Evolutionary conservation across 2,329 filamentous ascomycete genomes (phyloP).

Genomic region (Colletotrichum graminicola): DNA sequence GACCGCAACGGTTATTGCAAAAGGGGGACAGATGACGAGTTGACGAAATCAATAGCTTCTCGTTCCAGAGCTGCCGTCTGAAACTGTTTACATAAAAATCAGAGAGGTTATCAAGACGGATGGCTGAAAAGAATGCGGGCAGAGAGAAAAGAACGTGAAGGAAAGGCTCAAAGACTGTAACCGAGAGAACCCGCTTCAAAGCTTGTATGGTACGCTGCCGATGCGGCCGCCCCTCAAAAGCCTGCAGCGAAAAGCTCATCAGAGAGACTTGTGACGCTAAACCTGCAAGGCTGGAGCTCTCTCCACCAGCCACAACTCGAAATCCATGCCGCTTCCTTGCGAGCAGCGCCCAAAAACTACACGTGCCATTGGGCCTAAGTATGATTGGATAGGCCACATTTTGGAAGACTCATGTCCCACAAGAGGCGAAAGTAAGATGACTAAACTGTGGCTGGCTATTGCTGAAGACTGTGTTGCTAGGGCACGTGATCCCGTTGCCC

Average conservation of each 20-base stretch:
- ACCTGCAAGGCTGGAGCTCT: slow-evolving; percentile 27
- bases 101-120: background rate
- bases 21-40: background rate
- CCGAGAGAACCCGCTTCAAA: slow-evolving; percentile 39
- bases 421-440: background rate
- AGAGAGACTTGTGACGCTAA: slow-evolving; percentile 31
- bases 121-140: background rate
- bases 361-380: slow-evolving; percentile 15
- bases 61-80: background rate
- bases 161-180: slow-evolving; percentile 10
- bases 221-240: slow-evolving; percentile 26
- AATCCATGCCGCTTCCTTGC: slow-evolving; percentile 1
- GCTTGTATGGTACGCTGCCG: slow-evolving; percentile 33
- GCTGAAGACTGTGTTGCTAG: background rate
- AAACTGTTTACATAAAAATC: background rate
- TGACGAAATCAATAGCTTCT: slow-evolving; percentile 13
- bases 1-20: slow-evolving; percentile 18
- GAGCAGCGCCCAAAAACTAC: slow-evolving; percentile 4
- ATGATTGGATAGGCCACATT: slow-evolving; percentile 30
- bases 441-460: slow-evolving; percentile 24
- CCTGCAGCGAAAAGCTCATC: slow-evolving; percentile 27
- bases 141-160: slow-evolving; percentile 9
- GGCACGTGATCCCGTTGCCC: slow-evolving; percentile 40
- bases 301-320: slow-evolving; percentile 31
- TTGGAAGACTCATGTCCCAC: background rate